Base-by-base conservation (phyloP, 2,329 filamentous ascomycete genomes). In the Pestalotiopsis sp. region DNA sequence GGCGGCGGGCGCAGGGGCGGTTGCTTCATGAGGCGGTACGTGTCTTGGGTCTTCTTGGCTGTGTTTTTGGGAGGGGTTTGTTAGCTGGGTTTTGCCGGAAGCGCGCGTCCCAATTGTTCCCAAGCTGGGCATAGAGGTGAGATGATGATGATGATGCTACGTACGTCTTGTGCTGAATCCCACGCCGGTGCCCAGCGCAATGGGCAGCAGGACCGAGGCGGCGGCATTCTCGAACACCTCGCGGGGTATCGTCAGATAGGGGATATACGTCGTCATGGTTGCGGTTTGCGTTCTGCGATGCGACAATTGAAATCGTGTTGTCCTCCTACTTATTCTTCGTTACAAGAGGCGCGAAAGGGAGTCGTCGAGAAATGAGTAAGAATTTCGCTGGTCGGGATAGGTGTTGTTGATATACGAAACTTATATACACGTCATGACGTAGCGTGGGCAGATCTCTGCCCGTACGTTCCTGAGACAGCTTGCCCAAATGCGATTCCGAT, bases 261-360 rank as follows among this genome's bases (percentile, higher is more conserved):
- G 90, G 70, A 96, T 89, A 79, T 92, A 92, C 71, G 92, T 90
- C 12, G 92, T 95, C 93, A 96, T 70, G 86, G 79, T 31, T 38
- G 14, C 4, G 27, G 23, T 20, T 39, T 39, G 25, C 31, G 14
- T 58, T 12, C 7, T 59, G 12, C 17, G 11, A 27, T 59, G 25
- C 31, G 17, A 9, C n/a, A 31, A 23, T 36, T 23, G 25, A 14
- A 36, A 59, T 27, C 2, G 27, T 59, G 12, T 9, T 9, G 14
- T 41, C 31, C 13, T 38, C 59, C 31, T 36, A 7, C 31, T 36
- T 36, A 2, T 36, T 2, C 7, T 36, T 36, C 31, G 31, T 36
- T 7, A 36, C 31, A 36, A 7, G 7, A 36, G 31, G 31, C 31
- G 31, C 31, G n/a, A 36, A 7, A 12, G 27, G 27, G 14, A n/a